phyloP scores from a whole-genome alignment of 345 rosid species.

The Salix viminalis region DNA sequence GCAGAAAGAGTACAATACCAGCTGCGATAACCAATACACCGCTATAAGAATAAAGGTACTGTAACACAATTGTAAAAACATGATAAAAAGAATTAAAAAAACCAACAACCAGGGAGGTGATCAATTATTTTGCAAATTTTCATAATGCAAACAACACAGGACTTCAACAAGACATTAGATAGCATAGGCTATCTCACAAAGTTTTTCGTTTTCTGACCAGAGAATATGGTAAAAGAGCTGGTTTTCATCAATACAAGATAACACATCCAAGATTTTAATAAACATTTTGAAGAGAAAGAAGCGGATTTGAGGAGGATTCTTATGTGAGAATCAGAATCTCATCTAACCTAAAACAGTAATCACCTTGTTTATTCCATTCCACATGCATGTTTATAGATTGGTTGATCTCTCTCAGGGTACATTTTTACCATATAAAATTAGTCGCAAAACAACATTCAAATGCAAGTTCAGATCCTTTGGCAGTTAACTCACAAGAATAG shows the following conservation, averaged over 20 bases:
- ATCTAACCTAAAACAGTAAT: not conserved
- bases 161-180: not conserved
- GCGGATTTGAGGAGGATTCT: not conserved
- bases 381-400: not conserved
- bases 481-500: not conserved
- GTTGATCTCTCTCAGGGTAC: not conserved
- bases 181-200: not conserved
- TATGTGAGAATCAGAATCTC: not conserved
- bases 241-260: not conserved
- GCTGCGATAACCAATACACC: slow-evolving; percentile 49
- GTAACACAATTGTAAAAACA: slow-evolving; percentile 16
- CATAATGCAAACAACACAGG: not conserved
- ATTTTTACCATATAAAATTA: not conserved
- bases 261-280: not conserved
- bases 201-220: not conserved
- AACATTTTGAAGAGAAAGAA: not conserved
- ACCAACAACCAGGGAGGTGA: not conserved
- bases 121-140: not conserved
- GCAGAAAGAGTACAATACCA: slow-evolving; percentile 90
- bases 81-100: slow-evolving; percentile 12
- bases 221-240: not conserved
- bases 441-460: not conserved
- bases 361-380: not conserved
- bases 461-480: not conserved
- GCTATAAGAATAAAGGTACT: slow-evolving; percentile 20